Evolutionary conservation across 169 alveolate genomes (phyloP).

Genomic region (Plasmodium inui): DNA sequence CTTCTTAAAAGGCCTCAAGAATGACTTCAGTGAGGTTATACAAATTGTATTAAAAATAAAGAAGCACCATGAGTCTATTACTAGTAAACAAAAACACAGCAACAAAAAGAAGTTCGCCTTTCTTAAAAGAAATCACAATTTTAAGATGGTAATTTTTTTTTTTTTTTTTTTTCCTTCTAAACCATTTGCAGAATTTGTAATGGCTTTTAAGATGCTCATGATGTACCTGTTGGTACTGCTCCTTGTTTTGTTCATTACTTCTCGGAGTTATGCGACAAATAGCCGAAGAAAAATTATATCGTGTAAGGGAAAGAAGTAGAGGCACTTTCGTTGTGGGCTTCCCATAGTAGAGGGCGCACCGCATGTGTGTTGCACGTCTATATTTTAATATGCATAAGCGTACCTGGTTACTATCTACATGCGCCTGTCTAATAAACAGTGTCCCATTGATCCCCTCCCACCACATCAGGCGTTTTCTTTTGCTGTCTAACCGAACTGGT

Average conservation of each 20-base stretch:
- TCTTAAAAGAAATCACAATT: neutral
- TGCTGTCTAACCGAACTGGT: constrained; percentile 37
- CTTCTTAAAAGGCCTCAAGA: constrained; percentile 57
- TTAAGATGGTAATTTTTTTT: neutral
- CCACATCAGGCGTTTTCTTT: constrained; percentile 30
- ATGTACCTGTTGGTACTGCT: constrained; percentile 21
- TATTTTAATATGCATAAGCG: neutral
- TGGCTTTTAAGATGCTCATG: constrained; percentile 39
- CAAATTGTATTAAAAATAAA: constrained; percentile 65
- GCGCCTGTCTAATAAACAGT: neutral
- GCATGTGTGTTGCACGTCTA: neutral
- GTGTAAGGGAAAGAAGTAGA: constrained; percentile 30
- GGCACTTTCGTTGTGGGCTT: neutral
- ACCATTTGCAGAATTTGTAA: constrained; percentile 61
- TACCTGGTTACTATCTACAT: neutral
- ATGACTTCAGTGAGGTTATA: constrained; percentile 59
- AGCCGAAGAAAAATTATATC: constrained; percentile 58
- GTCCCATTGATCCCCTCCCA: neutral
- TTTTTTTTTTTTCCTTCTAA: neutral
- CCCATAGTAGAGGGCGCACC: neutral
- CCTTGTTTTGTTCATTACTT: constrained; percentile 47
- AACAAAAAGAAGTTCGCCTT: neutral
- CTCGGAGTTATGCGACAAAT: constrained; percentile 36
- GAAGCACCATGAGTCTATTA: constrained; percentile 62
- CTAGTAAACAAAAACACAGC: constrained; percentile 19